Conservation (phyloP, 2,329 filamentous ascomycete genomes). For the Trichophyton simii region DNA sequence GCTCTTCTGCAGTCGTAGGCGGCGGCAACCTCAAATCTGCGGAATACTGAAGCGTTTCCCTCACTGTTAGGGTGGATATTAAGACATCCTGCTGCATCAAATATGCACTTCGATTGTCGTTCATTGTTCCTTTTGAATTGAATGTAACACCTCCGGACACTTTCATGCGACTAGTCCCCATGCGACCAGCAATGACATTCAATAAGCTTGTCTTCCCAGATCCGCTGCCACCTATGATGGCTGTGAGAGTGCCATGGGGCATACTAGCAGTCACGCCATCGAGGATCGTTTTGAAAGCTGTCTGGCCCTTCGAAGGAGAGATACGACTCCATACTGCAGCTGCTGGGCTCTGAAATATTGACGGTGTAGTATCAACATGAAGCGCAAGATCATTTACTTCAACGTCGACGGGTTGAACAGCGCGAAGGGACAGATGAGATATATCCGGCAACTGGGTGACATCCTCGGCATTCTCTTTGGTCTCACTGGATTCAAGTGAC, state of each 20-base stretch:
- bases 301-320: constrained; percentile 16
- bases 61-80: constrained; percentile 59
- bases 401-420: constrained; percentile 30
- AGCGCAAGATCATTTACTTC: constrained; percentile 25
- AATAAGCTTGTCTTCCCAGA: constrained; percentile 61
- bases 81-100: constrained; percentile 64
- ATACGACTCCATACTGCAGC: constrained; percentile 22
- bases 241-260: constrained; percentile 54
- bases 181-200: constrained; percentile 58
- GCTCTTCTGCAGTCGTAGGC: constrained; percentile 46
- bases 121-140: constrained; percentile 45
- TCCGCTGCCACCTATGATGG: constrained; percentile 63
- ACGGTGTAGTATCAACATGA: constrained; percentile 22
- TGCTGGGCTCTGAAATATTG: constrained; percentile 24
- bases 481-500: background rate
- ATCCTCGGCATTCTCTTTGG: background rate
- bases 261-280: constrained; percentile 53
- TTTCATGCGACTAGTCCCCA: constrained; percentile 43
- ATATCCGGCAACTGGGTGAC: background rate
- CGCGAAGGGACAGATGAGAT: constrained; percentile 27
- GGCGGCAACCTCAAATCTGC: constrained; percentile 58
- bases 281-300: constrained; percentile 40
- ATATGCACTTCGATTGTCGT: constrained; percentile 38
- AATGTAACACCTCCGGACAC: constrained; percentile 47
- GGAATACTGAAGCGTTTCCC: constrained; percentile 61